These are phyloP conservation scores for Leccinum ochraceum DNA, from an alignment of 768 basidiomycete genomes.

Conservation along the genomic window DNA sequence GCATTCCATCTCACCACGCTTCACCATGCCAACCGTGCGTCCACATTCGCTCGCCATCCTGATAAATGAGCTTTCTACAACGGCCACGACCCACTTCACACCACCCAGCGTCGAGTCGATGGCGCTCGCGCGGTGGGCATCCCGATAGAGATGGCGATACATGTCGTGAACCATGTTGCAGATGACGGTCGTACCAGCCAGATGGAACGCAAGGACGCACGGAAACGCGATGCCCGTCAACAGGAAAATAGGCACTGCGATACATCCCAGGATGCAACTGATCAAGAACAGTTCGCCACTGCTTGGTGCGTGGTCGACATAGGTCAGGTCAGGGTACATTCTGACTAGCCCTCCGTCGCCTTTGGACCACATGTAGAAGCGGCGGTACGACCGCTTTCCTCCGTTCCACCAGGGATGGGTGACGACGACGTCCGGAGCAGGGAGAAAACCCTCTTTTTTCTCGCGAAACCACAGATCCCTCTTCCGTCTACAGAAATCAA, in stretches of 20 bases:
- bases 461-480: conserved; percentile 37
- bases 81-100: conserved; percentile 41
- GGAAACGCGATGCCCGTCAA: conserved; percentile 14
- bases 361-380: conserved; percentile 60
- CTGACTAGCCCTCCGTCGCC: conserved; percentile 55
- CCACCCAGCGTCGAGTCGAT: conserved; percentile 40
- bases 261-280: conserved; percentile 14
- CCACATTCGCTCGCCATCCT: conserved; percentile 54
- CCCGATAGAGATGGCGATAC: conserved; percentile 47
- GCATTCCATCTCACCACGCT: conserved; percentile 40
- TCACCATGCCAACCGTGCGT: conserved; percentile 44
- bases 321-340: conserved; percentile 48
- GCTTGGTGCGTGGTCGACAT: conserved; percentile 48
- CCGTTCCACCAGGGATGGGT: conserved; percentile 60
- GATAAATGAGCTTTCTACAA: conserved; percentile 51
- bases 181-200: conserved; percentile 32
- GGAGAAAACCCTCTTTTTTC: conserved; percentile 43
- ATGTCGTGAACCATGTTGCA: conserved; percentile 50
- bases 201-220: conserved; percentile 20
- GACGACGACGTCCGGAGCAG: conserved; percentile 50
- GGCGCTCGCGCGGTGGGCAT: conserved; percentile 35
- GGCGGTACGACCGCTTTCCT: conserved; percentile 46
- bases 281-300: conserved; percentile 46
- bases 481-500: conserved; percentile 56
- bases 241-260: conserved; percentile 20